Conservation (phyloP, 805 yeast genomes). For the Ogataea methylovora region DNA sequence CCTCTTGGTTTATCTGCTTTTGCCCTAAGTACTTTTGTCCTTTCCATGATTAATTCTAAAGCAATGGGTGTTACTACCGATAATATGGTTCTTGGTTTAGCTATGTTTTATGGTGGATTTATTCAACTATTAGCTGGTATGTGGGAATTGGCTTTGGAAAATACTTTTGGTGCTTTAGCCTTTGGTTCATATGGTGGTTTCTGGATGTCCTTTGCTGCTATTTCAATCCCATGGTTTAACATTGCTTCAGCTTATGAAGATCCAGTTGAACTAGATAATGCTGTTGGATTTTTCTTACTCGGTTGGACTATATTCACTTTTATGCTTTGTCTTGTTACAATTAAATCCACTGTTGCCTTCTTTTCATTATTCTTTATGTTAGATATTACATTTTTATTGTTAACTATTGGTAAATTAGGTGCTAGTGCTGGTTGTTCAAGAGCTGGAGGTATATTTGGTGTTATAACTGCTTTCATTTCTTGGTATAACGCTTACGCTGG, state of each 20-base stretch:
- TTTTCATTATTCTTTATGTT: conserved; percentile 46
- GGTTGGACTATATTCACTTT: conserved; percentile 65
- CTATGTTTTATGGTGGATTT: conserved; percentile 67
- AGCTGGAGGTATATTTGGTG: conserved; percentile 63
- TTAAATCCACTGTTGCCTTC: conserved; percentile 48
- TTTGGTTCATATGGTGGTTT: conserved; percentile 60
- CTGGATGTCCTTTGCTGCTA: conserved; percentile 71
- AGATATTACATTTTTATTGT: conserved; percentile 45
- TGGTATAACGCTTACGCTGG: conserved; percentile 73
- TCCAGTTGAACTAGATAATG: conserved; percentile 37
- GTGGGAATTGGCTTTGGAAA: conserved; percentile 70
- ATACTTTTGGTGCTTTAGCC: conserved; percentile 69
- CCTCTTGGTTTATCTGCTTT: conserved; percentile 70
- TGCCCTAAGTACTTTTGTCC: conserved; percentile 60
- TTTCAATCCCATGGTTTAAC: conserved; percentile 50
- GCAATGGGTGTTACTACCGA: conserved; percentile 62
- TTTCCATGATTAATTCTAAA: conserved; percentile 53
- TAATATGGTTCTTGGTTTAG: conserved; percentile 56
- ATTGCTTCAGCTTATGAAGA: conserved; percentile 42
- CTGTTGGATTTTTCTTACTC: conserved; percentile 48
- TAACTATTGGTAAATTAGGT: conserved; percentile 46
- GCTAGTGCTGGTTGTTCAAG: conserved; percentile 28
- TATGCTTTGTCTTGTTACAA: conserved; percentile 47
- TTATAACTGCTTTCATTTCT: conserved; percentile 52
- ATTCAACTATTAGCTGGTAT: conserved; percentile 68